A percentile compares a stretch with the other conserved stretches of the same genome.
Evolutionary conservation across 139 green algal genomes (phyloP).

Genomic region (Haematococcus sp.): DNA sequence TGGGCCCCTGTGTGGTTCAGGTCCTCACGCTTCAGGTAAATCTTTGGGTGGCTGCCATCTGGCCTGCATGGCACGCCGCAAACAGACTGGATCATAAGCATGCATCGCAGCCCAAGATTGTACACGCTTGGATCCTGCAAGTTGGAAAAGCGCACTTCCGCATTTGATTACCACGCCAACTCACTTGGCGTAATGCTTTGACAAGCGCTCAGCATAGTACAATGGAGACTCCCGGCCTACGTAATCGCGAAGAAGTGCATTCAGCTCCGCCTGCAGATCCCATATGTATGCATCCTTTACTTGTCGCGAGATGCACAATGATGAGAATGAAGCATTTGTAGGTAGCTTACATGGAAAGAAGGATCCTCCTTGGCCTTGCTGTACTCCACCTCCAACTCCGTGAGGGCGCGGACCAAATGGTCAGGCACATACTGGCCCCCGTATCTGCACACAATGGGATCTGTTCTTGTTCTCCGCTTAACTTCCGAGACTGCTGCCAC

Average conservation of each 20-base stretch:
- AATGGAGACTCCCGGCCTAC: conserved; percentile 91
- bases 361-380: conserved; percentile 60
- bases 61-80: too few relatives aligned
- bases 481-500: too few relatives aligned
- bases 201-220: conserved; percentile 93
- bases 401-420: conserved; percentile 93
- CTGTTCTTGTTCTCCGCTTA: background rate
- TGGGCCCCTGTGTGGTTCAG: conserved; percentile 99
- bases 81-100: background rate
- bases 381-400: conserved; percentile 86
- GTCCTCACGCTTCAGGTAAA: conserved; percentile 99
- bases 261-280: conserved; percentile 77
- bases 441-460: conserved; percentile 53
- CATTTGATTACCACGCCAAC: too few relatives aligned
- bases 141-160: too few relatives aligned
- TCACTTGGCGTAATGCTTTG: conserved; percentile 71
- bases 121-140: too few relatives aligned
- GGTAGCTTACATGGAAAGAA: conserved; percentile 58
- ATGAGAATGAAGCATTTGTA: too few relatives aligned
- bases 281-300: too few relatives aligned
- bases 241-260: conserved; percentile 90
- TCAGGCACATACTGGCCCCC: conserved; percentile 97
- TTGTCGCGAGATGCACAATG: too few relatives aligned
- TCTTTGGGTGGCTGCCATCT: conserved; percentile 62
- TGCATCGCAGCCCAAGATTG: background rate